Evolutionary conservation across 225 moss, liverwort and hornwort genomes (phyloP).

Genomic region (Marchantia polymorpha): DNA sequence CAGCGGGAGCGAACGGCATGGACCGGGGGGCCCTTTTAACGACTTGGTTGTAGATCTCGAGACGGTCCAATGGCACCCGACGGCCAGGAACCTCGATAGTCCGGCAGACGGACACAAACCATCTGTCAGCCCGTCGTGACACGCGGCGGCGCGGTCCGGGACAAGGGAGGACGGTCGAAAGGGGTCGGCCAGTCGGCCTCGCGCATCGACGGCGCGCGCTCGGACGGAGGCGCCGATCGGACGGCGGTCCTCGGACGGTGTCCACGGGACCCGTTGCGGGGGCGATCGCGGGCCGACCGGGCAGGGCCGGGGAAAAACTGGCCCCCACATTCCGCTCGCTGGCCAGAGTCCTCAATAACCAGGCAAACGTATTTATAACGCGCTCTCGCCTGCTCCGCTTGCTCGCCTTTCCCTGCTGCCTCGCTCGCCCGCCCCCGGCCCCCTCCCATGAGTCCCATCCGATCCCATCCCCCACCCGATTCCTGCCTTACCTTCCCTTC

Average conservation of each 20-base stretch:
- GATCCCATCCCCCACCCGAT: neutral
- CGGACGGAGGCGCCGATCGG: neutral
- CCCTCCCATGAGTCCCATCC: neutral
- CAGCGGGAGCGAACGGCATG: neutral
- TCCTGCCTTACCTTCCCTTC: neutral
- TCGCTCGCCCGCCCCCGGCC: neutral
- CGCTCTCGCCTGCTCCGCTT: slow-evolving; percentile 2
- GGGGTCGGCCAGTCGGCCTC: too few species aligned
- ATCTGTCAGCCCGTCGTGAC: neutral
- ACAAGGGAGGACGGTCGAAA: neutral
- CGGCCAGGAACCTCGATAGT: neutral
- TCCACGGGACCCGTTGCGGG: slow-evolving; percentile 15
- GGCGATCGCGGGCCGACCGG: slow-evolving; percentile 14
- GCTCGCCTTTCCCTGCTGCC: neutral
- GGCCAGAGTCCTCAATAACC: slow-evolving; percentile 9
- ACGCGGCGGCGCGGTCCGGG: neutral
- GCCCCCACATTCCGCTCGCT: slow-evolving; percentile 18
- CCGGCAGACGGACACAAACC: neutral
- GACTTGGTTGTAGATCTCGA: neutral
- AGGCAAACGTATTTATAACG: slow-evolving; percentile 32
- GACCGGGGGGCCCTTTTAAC: neutral
- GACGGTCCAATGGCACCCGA: slow-evolving; percentile 2
- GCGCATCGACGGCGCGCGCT: neutral
- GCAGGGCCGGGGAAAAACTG: slow-evolving; percentile 5
- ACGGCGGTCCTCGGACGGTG: neutral